Percentiles rank a stretch among this genome's conserved stretches.
Evolutionary conservation across 2,329 filamentous ascomycete species (phyloP).

Genomic region (Pyricularia grisea): DNA sequence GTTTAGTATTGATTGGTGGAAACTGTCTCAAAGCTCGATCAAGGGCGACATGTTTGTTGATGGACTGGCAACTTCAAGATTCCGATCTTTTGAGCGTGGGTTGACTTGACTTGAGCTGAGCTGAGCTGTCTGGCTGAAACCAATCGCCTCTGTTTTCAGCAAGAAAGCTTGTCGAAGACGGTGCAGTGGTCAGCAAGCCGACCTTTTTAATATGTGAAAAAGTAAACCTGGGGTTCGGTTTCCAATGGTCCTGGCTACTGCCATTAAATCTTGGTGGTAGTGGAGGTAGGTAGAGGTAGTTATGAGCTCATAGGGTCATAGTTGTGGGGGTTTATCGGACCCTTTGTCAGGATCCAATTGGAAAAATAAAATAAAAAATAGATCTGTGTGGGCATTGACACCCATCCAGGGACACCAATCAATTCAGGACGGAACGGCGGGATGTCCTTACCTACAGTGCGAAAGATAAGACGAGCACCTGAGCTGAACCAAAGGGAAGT

Average conservation of each 20-base stretch:
- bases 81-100: background rate
- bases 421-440: background rate
- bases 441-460: background rate
- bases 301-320: conserved; percentile 1
- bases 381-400: background rate
- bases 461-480: background rate
- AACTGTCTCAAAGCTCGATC: background rate
- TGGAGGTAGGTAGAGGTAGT: background rate
- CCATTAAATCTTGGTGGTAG: background rate
- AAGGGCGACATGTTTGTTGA: background rate
- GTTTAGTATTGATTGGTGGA: background rate
- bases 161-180: background rate
- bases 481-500: background rate
- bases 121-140: background rate
- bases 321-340: background rate
- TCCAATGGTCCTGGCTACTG: background rate
- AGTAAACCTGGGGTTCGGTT: background rate
- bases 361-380: background rate
- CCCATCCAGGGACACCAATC: background rate
- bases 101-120: background rate
- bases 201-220: background rate
- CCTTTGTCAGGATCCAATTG: background rate
- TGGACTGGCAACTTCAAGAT: background rate
- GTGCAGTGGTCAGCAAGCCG: background rate
- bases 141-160: background rate